Percentiles rank a stretch among this genome's conserved stretches.
These are phyloP conservation scores for Escallonia herrerae DNA, from an alignment of 129 eudicot species.

Conservation along the genomic window DNA sequence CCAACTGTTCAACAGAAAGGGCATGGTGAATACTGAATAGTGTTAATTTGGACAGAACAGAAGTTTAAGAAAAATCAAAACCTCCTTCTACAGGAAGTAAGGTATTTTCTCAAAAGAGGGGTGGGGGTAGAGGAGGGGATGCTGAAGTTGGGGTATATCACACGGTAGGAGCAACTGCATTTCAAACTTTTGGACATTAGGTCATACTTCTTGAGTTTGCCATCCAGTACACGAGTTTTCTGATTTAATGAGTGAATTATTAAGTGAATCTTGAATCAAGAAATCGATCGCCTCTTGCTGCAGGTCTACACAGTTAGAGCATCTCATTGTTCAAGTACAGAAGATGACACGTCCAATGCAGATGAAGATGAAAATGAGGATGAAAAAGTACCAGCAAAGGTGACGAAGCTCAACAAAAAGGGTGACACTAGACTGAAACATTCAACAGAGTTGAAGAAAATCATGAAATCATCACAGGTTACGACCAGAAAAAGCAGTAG, in stretches of 20 bases:
- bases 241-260: neutral
- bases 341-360: constrained; percentile 6
- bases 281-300: constrained; percentile 4
- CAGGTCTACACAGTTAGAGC: constrained; percentile 63
- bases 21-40: too few relatives aligned
- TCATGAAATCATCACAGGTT: constrained; percentile 11
- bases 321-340: constrained; percentile 17
- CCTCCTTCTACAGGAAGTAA: too few relatives aligned
- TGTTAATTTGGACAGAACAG: too few relatives aligned
- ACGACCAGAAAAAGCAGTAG: constrained; percentile 27
- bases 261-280: neutral
- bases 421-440: constrained; percentile 4
- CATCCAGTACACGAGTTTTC: neutral
- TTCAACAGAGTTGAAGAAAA: constrained; percentile 11
- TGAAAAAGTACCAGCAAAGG: constrained; percentile 15
- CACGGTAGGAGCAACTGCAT: too few relatives aligned
- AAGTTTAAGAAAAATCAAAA: too few relatives aligned
- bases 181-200: too few relatives aligned
- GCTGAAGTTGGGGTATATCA: too few relatives aligned
- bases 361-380: constrained; percentile 28
- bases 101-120: too few relatives aligned
- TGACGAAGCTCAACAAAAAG: constrained; percentile 21
- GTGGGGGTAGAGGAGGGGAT: too few relatives aligned
- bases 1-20: too few relatives aligned
- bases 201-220: too few relatives aligned